phyloP scores from a whole-genome alignment of 2,329 filamentous ascomycete species.

The Metarhizium guizhouense region DNA sequence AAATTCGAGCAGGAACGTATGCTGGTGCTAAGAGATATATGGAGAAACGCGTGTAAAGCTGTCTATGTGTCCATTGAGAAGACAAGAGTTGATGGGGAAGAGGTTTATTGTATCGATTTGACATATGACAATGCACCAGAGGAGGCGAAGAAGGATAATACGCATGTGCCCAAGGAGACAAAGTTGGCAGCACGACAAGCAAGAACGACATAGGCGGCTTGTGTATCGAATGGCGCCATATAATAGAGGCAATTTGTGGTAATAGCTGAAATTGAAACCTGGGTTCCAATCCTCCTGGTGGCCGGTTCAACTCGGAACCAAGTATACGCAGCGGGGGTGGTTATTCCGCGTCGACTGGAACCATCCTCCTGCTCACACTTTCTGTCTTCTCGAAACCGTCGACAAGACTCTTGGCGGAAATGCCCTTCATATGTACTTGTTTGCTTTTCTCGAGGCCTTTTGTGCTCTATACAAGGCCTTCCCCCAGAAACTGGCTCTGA shows the following conservation, averaged over 20 bases:
- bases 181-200: background rate
- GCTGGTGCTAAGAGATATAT: background rate
- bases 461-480: too few relatives aligned
- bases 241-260: background rate
- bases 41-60: background rate
- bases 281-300: too few relatives aligned
- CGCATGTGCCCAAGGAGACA: background rate
- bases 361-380: too few relatives aligned
- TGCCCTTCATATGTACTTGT: too few relatives aligned
- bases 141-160: background rate
- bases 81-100: background rate
- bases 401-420: too few relatives aligned
- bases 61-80: slow-evolving; percentile 2
- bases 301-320: too few relatives aligned
- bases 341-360: too few relatives aligned
- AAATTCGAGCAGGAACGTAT: background rate
- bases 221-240: background rate
- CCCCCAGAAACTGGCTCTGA: too few relatives aligned
- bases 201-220: background rate
- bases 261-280: too few relatives aligned
- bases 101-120: slow-evolving; percentile 5
- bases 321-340: too few relatives aligned
- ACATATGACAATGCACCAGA: background rate
- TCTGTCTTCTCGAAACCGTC: too few relatives aligned
- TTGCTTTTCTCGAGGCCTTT: too few relatives aligned